Evolutionary conservation across 1,284 basidiomycete species (phyloP), one percentile per base, ranked within the genome.

Genomic region (Paramarasmius palmivorus): DNA sequence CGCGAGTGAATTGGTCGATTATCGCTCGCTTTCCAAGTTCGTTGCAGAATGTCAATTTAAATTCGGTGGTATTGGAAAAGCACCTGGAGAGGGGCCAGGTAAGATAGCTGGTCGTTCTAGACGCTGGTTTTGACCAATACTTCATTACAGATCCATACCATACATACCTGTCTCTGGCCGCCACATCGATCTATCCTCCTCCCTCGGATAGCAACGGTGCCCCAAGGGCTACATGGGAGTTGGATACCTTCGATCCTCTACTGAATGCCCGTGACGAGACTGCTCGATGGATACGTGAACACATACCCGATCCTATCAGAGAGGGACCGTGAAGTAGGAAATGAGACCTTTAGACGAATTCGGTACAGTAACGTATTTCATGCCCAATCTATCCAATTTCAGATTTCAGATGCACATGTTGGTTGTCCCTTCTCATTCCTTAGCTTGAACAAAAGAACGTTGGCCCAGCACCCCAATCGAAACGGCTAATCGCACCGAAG

Each of bases 141-240:
- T 38, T 34, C 39, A 39, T 25, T 23, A 8, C 61, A 85, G 92
- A 96, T 75, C 94, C 91, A 7, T 95, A 86, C 68, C 94, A 97
- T 63, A 94, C 93, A 0, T 97, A 96, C 67, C 77, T 97, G 25
- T 86, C 92, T 2, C 72, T 96, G 20, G 93, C 94, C 0, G 86
- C 90, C 0, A 64, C 95, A 32, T 78, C 90, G 1, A 76, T 94
- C 59, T 83, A 84, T 58, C 78, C 81, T 9, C 78, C 80, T 0
- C 61, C 62, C 25, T n/a, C 32, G 25, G 44, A 46, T 46, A 9
- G 10, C 25, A 72, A 57, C 14, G 65, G 63, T 25, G 36, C 60
- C 3, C 62, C 67, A 8, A 63, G 64, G 20, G 55, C 57, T 51
- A 76, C 77, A 39, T 92, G 82, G 90, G 69, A 62, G 47, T 73